Base-by-base conservation (phyloP, 208 protist genomes). In the Naegleria fowleri region DNA sequence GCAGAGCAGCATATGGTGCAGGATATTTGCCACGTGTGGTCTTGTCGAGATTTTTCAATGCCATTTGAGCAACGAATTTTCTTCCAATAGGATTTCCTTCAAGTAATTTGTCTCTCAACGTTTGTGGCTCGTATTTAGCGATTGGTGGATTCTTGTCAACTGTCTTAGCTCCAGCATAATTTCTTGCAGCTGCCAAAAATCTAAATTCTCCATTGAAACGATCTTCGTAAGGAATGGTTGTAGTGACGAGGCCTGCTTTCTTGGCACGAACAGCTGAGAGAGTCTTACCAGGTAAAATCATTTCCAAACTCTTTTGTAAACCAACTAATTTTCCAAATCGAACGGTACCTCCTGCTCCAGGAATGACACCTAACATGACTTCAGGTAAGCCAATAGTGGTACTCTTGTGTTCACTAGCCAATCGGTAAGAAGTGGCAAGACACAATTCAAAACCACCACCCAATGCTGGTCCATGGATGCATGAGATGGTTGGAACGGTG, bases 381-480 rank as follows among this genome's bases (percentile, higher is more conserved):
- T 98, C 96, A 29, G 96, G 96, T 86, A 97, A 93, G 79, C 95
- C 95, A 41, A 97, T 5, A 5, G 6, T 76, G 33, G 29, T 39
- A 29, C 36, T 90, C 15, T 76, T 76, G 40, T 9, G 29, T 76
- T 67, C 41, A 88, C 15, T 19, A 0, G 36, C 9, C 7, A 98
- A 89, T 55, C 97, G 94, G 93, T 97, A 94, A 91, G 98, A 93
- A 93, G 97, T 98, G n/a, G 96, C 96, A 5, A 99, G 94, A 40
- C 97, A 94, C 19, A 98, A 86, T 94, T 99, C 98, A 39, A 98
- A 95, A 86, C 98, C 98, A 48, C 97, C 98, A 40, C 98, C 98
- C 16, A 99, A 94, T 76, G 96, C 96, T 25, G 96, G 91, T 33
- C 97, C 98, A 92, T 98, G 95, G 92, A 99, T 98, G 55, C 97